Evolutionary conservation across 495 filamentous ascomycete genomes (phyloP).

Genomic region (Daldinia bambusicola): DNA sequence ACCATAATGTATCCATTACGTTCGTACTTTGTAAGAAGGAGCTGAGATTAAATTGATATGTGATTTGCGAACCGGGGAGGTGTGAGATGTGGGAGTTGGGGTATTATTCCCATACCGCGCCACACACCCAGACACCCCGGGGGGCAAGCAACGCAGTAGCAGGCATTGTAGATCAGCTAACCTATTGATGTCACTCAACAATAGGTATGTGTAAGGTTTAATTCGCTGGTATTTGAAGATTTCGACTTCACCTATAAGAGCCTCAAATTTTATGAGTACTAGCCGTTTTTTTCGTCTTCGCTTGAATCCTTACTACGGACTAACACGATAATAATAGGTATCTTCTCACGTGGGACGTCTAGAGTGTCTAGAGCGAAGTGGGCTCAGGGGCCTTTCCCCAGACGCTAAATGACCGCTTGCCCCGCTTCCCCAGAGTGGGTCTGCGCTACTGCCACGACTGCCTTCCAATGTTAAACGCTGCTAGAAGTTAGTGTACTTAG

Average conservation of each 20-base stretch:
- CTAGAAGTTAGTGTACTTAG: conserved; percentile 18
- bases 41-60: conserved; percentile 27
- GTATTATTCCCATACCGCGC: conserved; percentile 24
- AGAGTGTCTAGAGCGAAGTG: conserved; percentile 22
- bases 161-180: conserved; percentile 23
- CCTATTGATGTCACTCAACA: conserved; percentile 34
- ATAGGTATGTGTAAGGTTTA: conserved; percentile 13
- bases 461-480: neutral
- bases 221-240: neutral
- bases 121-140: neutral
- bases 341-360: conserved; percentile 34
- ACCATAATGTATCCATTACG: conserved; percentile 16
- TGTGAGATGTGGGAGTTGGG: conserved; percentile 22
- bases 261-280: neutral
- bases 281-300: neutral
- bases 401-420: conserved; percentile 24
- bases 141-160: conserved; percentile 14
- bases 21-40: conserved; percentile 19
- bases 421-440: conserved; percentile 44
- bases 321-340: neutral
- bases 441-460: conserved; percentile 12
- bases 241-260: neutral
- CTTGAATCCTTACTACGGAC: neutral
- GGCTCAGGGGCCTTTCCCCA: conserved; percentile 25
- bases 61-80: conserved; percentile 24